A percentile compares a stretch with the other conserved stretches of the same genome.
Evolutionary conservation across 306 rosid species (phyloP).

Genomic region (Benincasa hispida): DNA sequence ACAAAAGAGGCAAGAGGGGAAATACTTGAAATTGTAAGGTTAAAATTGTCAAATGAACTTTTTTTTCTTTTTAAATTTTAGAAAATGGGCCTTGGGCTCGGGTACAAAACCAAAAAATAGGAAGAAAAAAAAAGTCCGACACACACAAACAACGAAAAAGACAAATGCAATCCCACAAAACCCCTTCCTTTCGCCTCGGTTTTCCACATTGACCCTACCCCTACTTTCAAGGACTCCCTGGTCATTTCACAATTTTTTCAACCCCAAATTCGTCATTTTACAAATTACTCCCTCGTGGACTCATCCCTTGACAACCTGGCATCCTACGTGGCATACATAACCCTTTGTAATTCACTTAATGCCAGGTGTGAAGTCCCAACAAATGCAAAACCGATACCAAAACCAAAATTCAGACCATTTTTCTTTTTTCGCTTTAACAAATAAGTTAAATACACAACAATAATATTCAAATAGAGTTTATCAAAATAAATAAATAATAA

Average conservation of each 20-base stretch:
- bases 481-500: not conserved
- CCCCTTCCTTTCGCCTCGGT: conserved; percentile 17
- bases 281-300: not conserved
- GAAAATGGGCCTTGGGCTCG: conserved; percentile 10
- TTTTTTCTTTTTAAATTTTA: not conserved
- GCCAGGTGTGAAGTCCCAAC: conserved; percentile 38
- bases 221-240: not conserved
- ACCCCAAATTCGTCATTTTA: conserved; percentile 9
- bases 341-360: not conserved
- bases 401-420: not conserved
- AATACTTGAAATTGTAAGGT: not conserved
- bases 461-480: not conserved
- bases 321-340: conserved; percentile 14
- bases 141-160: conserved; percentile 16
- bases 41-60: not conserved
- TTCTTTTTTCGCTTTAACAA: not conserved
- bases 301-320: conserved; percentile 18
- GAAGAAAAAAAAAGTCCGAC: not conserved
- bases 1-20: no score
- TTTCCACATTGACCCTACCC: conserved; percentile 26
- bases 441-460: not conserved
- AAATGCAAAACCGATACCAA: conserved; percentile 3
- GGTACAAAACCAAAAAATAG: not conserved
- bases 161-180: conserved; percentile 28
- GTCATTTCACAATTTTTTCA: not conserved